phyloP scores from a whole-genome alignment of 2,329 filamentous ascomycete genomes.

The Epichloe coenophiala region DNA sequence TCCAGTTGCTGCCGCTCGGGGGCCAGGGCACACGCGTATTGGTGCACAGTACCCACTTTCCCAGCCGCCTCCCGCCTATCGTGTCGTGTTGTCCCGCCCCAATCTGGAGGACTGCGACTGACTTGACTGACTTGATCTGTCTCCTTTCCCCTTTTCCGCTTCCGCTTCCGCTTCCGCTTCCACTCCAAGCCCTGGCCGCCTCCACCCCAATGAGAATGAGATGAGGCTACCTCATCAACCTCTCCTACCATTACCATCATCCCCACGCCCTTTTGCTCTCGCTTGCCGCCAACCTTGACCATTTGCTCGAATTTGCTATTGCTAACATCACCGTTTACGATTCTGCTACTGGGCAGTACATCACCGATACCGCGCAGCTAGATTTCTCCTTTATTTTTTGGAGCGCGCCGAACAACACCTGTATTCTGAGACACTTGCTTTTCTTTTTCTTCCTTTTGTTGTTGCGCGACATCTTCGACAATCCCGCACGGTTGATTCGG shows the following conservation, averaged over 20 bases:
- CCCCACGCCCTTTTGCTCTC: neutral
- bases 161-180: neutral
- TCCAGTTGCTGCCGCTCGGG: neutral
- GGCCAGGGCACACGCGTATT: too few species aligned
- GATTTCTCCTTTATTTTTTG: neutral
- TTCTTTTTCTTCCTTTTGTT: neutral
- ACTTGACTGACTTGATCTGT: neutral
- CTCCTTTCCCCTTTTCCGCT: conserved; percentile 1
- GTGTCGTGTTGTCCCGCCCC: neutral
- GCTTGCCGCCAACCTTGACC: neutral
- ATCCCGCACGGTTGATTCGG: neutral
- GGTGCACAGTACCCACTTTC: too few species aligned
- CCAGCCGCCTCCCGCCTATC: too few species aligned
- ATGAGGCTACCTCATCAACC: neutral
- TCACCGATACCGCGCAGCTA: neutral
- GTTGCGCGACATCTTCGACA: neutral
- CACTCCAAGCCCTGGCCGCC: neutral
- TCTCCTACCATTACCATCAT: neutral
- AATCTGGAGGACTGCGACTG: neutral
- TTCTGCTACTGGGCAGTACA: neutral
- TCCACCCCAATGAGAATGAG: neutral
- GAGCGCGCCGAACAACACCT: neutral
- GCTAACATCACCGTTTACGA: neutral
- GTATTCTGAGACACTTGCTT: neutral
- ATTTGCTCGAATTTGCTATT: neutral